Conservation (phyloP, 345 rosid species). For the Brassica nigra region DNA sequence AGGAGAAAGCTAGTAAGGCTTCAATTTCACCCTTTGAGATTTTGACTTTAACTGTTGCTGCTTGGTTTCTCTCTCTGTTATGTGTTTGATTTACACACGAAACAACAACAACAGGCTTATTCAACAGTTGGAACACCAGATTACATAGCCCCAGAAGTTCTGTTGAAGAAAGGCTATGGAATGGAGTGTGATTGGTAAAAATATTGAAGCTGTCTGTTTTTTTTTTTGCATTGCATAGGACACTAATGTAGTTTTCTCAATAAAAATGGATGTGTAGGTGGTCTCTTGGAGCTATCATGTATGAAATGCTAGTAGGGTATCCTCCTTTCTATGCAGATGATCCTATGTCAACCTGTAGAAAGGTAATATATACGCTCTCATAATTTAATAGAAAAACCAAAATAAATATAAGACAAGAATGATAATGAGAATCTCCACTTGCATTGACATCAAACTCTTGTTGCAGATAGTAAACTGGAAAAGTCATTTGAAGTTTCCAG, state of each 20-base stretch:
- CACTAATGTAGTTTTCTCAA: conserved; percentile 11
- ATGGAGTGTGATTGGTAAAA: conserved; percentile 94
- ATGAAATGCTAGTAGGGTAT: conserved; percentile 95
- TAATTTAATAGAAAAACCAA: neutral
- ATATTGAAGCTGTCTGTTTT: no score
- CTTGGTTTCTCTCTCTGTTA: neutral
- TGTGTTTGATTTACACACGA: conserved; percentile 12
- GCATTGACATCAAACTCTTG: neutral
- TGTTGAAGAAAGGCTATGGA: conserved; percentile 95
- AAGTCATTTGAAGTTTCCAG: conserved; percentile 95
- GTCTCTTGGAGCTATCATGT: conserved; percentile 99
- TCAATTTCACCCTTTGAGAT: neutral
- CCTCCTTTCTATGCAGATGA: conserved; percentile 99
- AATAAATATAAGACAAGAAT: conserved; percentile 9
- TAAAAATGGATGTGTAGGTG: conserved; percentile 61
- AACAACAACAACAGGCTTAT: conserved; percentile 78
- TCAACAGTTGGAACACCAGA: conserved; percentile 99
- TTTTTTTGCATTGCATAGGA: neutral
- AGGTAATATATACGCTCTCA: conserved; percentile 48
- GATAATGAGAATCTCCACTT: neutral
- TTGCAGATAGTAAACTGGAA: conserved; percentile 93
- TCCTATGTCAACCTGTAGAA: conserved; percentile 94
- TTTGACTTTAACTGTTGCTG: neutral
- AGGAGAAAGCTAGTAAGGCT: conserved; percentile 59
- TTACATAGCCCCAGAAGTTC: conserved; percentile 94